Percentiles rank a stretch among this genome's conserved stretches.
Evolutionary conservation across 495 filamentous ascomycete species (phyloP).

Genomic region (Choiromyces venosus): DNA sequence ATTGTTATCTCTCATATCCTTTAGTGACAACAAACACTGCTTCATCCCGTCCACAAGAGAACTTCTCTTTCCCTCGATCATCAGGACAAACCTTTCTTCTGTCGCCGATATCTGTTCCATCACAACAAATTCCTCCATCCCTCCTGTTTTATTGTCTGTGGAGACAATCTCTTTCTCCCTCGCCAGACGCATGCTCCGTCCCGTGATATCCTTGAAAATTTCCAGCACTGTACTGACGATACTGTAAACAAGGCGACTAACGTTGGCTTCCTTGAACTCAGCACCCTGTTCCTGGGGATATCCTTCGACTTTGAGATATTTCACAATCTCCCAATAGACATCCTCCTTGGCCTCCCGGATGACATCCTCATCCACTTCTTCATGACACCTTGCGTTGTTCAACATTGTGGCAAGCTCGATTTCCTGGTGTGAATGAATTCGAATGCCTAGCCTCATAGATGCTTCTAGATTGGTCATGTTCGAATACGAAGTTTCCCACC

Average conservation of each 20-base stretch:
- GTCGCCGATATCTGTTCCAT: slow-evolving; percentile 17
- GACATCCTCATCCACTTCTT: slow-evolving; percentile 8
- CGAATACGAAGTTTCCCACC: no score
- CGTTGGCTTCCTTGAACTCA: slow-evolving; percentile 23
- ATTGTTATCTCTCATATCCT: slow-evolving; percentile 20
- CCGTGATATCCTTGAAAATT: slow-evolving; percentile 15
- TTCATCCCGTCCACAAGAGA: slow-evolving; percentile 18
- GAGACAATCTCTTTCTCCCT: slow-evolving; percentile 24
- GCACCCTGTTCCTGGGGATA: slow-evolving; percentile 21
- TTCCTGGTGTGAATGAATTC: slow-evolving; percentile 19
- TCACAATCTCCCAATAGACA: slow-evolving; percentile 11
- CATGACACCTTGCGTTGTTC: slow-evolving; percentile 8
- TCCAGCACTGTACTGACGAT: slow-evolving; percentile 20
- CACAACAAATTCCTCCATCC: slow-evolving; percentile 10
- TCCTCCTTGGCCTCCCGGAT: slow-evolving; percentile 15
- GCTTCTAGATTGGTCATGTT: slow-evolving; percentile 16
- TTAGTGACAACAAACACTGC: slow-evolving; percentile 22
- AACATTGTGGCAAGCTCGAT: slow-evolving; percentile 20
- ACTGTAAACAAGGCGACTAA: slow-evolving; percentile 15
- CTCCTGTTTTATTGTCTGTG: slow-evolving; percentile 11
- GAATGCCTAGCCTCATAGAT: slow-evolving; percentile 21
- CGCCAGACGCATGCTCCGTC: slow-evolving; percentile 8
- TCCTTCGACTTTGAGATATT: slow-evolving; percentile 24
- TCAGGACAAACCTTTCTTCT: slow-evolving; percentile 15
- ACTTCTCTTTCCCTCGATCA: slow-evolving; percentile 20